These are phyloP conservation scores for Trichosporon faecale DNA, from an alignment of 1,284 basidiomycete species.

Conservation along the genomic window DNA sequence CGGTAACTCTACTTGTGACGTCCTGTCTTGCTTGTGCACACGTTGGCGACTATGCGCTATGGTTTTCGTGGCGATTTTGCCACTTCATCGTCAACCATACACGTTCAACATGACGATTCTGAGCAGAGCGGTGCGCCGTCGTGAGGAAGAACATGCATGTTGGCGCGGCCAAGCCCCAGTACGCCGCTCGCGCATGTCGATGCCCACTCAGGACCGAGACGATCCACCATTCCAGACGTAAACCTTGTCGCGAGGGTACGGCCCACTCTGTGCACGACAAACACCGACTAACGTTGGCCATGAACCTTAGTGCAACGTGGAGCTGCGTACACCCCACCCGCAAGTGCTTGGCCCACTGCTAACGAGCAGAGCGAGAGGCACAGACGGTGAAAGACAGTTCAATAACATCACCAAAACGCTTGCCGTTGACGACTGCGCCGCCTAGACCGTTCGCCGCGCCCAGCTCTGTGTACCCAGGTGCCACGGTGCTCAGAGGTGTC, in stretches of 20 bases:
- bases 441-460: not conserved
- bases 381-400: not conserved
- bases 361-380: not conserved
- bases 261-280: not conserved
- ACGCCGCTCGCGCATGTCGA: not conserved
- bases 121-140: not conserved
- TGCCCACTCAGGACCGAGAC: not conserved
- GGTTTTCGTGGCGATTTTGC: not conserved
- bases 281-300: not conserved
- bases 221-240: not conserved
- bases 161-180: not conserved
- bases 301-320: not conserved
- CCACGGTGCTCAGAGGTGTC: too few relatives aligned
- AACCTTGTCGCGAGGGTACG: not conserved
- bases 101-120: not conserved
- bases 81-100: not conserved
- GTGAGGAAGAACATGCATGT: not conserved
- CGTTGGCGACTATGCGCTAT: not conserved
- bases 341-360: not conserved
- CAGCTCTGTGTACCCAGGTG: too few relatives aligned
- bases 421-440: not conserved
- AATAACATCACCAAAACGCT: not conserved
- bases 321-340: not conserved
- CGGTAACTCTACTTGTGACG: not conserved
- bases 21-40: not conserved